A percentile compares a stretch with the other conserved stretches of the same genome.
Evolutionary conservation across 2,329 filamentous ascomycete species (phyloP).

Genomic region (Shiraia sp.): DNA sequence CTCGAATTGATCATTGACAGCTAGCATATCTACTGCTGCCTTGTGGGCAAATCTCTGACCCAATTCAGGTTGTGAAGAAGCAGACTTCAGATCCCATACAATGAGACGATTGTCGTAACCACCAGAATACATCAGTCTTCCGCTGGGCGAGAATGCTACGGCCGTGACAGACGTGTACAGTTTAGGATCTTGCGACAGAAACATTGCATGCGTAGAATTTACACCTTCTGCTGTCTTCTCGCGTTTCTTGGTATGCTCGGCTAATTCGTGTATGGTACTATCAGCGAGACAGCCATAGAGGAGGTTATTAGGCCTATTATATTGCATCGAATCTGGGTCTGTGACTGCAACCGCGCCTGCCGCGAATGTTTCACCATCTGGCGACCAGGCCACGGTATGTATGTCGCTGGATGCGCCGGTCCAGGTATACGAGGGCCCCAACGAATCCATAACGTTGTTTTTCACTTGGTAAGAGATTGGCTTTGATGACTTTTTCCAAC

Average conservation of each 20-base stretch:
- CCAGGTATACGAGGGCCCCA: conserved; percentile 54
- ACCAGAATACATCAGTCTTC: conserved; percentile 54
- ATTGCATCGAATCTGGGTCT: conserved; percentile 61
- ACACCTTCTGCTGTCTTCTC: conserved; percentile 43
- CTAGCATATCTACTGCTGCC: conserved; percentile 57
- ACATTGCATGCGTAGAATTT: conserved; percentile 52
- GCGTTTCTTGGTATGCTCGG: conserved; percentile 55
- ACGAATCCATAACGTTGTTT: conserved; percentile 41
- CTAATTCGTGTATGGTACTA: conserved; percentile 55
- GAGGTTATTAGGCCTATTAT: conserved; percentile 63
- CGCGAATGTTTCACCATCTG: conserved; percentile 58
- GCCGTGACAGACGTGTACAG: conserved; percentile 62
- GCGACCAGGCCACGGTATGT: conserved; percentile 59
- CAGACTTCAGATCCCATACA: conserved; percentile 43
- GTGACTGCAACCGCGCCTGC: conserved; percentile 61
- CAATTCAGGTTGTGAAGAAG: conserved; percentile 25
- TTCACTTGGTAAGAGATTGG: conserved; percentile 27
- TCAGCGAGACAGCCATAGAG: conserved; percentile 54
- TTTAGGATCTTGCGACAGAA: conserved; percentile 54
- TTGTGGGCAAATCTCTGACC: conserved; percentile 46
- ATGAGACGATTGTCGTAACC: conserved; percentile 59
- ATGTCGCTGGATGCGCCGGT: conserved; percentile 64
- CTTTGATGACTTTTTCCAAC: conserved; percentile 28
- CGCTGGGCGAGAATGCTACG: conserved; percentile 56
- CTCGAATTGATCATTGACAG: conserved; percentile 41